Evolutionary conservation across 805 yeast genomes (phyloP), one percentile per base, ranked within the genome.

Genomic region (Phaffomyces opuntiae): DNA sequence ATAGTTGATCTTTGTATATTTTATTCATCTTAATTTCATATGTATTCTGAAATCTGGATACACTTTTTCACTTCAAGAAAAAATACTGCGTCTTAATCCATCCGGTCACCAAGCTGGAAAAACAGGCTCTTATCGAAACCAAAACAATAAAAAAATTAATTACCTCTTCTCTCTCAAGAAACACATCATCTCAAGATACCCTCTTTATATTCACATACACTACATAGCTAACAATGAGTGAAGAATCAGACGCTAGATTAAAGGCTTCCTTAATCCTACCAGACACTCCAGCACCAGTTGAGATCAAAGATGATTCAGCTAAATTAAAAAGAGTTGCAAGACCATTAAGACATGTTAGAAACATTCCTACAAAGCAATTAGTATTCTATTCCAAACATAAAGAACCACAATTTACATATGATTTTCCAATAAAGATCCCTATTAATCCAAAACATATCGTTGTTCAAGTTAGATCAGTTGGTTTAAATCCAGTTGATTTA

Each of bases 401-500:
- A 26, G 64, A 64, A 16, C 62, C 69, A 14, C 60, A 58, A 16
- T 69, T 81, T 54, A 76, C 78, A 33, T 80, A 80, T 58, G 75
- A 76, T 51, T n/a, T 45, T 2, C 40, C 44, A 17, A 73, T 75
- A 52, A 72, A 70, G 76, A 40, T 70, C 70, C 21, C 85, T 83
- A 3, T 63, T 80, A 40, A 63, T 69, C 8, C 58, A 68, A 29
- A 67, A 69, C 53, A 70, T 71, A 43, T 84, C 6, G 66, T 84
- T 19, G 78, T 86, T 12, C 75, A 81, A 52, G 78, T 83, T 24
- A 66, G 68, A 39, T 76, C 76, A 47, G 80, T 78, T 1, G 77
- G 83, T 1, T 64, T 86, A 35, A 82, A 81, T 54, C 85, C 91
- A 3, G 69, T 76, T 42, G 95, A 85, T 56, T 56, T 81, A 52